Evolutionary conservation across 768 basidiomycete species (phyloP).

Genomic region (Tricholoma matsutake): DNA sequence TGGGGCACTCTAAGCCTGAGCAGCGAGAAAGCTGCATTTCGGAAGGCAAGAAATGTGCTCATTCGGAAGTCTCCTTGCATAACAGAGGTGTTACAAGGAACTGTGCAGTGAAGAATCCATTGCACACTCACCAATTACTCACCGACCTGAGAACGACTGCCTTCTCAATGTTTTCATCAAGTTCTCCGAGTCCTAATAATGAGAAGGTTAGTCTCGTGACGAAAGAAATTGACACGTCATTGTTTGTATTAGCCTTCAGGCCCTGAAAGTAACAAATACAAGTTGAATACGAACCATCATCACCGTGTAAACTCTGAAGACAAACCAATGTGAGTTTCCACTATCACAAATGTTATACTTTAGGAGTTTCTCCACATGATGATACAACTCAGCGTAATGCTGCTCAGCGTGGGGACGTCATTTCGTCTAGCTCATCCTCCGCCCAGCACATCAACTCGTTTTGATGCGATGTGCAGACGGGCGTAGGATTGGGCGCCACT

Average conservation of each 20-base stretch:
- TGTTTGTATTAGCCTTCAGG: background rate
- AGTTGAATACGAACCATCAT: too few relatives aligned
- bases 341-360: background rate
- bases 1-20: slow-evolving; percentile 7
- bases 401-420: slow-evolving; percentile 11
- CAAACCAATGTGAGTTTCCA: background rate
- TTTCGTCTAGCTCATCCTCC: slow-evolving; percentile 11
- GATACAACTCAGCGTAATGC: slow-evolving; percentile 10
- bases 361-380: too few relatives aligned
- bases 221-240: background rate
- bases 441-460: slow-evolving; percentile 15
- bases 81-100: background rate
- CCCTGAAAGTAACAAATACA: too few relatives aligned
- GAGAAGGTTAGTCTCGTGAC: too few relatives aligned
- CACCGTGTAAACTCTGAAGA: too few relatives aligned
- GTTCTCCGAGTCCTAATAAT: too few relatives aligned
- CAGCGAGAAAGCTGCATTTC: slow-evolving; percentile 22
- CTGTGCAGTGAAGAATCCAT: background rate
- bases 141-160: too few relatives aligned
- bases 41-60: slow-evolving; percentile 31
- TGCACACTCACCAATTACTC: background rate
- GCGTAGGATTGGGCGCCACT: slow-evolving; percentile 12
- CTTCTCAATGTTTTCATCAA: too few relatives aligned
- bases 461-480: slow-evolving; percentile 15
- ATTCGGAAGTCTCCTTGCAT: slow-evolving; percentile 10